These are phyloP conservation scores for Aureobasidium sp. DNA, from an alignment of 2,329 filamentous ascomycete genomes.

Conservation along the genomic window DNA sequence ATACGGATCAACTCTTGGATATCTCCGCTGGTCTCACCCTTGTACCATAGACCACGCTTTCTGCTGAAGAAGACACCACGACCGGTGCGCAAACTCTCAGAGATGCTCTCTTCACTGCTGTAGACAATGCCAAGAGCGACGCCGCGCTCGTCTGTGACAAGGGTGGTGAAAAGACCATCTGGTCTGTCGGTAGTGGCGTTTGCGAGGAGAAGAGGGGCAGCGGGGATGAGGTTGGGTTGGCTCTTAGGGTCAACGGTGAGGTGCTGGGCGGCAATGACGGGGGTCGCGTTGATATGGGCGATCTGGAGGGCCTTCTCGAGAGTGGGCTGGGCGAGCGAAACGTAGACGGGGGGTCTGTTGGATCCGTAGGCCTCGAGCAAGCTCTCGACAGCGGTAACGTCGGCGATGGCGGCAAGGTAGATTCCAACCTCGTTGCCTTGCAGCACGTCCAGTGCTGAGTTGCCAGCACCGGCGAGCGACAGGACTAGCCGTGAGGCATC, in stretches of 20 bases:
- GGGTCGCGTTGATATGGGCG: conserved; percentile 46
- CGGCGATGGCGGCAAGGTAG: conserved; percentile 33
- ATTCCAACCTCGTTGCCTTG: conserved; percentile 37
- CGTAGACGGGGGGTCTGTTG: conserved; percentile 42
- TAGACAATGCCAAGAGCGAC: conserved; percentile 84
- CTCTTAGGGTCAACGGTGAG: conserved; percentile 59
- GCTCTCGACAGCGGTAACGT: conserved; percentile 35
- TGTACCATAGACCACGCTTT: conserved; percentile 93
- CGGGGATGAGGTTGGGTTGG: conserved; percentile 53
- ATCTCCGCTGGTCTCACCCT: conserved; percentile 89
- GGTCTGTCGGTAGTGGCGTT: conserved; percentile 72
- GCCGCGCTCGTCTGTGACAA: conserved; percentile 83
- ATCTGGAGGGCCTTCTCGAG: conserved; percentile 35
- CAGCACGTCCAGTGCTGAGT: conserved; percentile 33
- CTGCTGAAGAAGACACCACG: conserved; percentile 90
- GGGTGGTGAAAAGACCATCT: conserved; percentile 79
- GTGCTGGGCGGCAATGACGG: conserved; percentile 62
- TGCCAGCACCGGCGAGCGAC: conserved; percentile 38
- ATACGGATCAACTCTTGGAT: conserved; percentile 82
- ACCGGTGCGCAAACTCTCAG: conserved; percentile 73
- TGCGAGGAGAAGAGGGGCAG: conserved; percentile 62
- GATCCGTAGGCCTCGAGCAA: conserved; percentile 44
- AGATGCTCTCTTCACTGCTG: conserved; percentile 83
- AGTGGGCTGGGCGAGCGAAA: conserved; percentile 37
- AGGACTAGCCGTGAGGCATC: conserved; percentile 51